These are phyloP conservation scores for Aspergillus uvarum DNA, from an alignment of 2,329 filamentous ascomycete genomes.

Conservation along the genomic window DNA sequence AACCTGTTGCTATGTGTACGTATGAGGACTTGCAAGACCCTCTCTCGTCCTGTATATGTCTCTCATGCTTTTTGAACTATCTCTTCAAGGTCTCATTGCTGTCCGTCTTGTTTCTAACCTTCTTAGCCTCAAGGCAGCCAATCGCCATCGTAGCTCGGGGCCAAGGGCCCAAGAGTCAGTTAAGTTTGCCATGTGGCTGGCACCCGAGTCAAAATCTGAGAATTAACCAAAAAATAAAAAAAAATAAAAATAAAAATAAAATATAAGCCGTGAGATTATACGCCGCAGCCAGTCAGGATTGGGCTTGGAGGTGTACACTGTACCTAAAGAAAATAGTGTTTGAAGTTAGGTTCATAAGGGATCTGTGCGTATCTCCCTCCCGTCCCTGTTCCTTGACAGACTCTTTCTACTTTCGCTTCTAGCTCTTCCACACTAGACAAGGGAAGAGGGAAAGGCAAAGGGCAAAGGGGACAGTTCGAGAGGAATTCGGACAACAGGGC, in stretches of 20 bases:
- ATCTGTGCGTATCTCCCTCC: neutral
- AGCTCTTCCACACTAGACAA: neutral
- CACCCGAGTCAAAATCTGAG: constrained; percentile 6
- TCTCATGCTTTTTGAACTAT: neutral
- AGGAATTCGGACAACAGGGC: neutral
- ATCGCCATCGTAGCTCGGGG: neutral
- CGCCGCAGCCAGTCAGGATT: neutral
- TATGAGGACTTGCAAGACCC: no score
- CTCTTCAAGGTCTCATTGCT: neutral
- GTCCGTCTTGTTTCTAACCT: neutral
- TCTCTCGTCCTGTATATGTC: neutral
- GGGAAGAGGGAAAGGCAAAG: neutral
- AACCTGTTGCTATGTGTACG: no score
- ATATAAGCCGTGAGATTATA: neutral
- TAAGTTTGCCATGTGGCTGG: constrained; percentile 12
- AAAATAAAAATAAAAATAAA: neutral
- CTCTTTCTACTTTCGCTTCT: neutral
- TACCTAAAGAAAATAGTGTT: neutral
- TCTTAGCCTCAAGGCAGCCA: neutral
- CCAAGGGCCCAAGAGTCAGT: constrained; percentile 9
- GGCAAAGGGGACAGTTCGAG: no score
- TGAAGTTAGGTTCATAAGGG: neutral
- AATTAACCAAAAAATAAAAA: neutral
- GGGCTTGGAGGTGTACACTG: neutral
- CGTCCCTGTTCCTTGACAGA: neutral